Conservation (phyloP, 495 filamentous ascomycete genomes). For the Bathelium albidoporum region DNA sequence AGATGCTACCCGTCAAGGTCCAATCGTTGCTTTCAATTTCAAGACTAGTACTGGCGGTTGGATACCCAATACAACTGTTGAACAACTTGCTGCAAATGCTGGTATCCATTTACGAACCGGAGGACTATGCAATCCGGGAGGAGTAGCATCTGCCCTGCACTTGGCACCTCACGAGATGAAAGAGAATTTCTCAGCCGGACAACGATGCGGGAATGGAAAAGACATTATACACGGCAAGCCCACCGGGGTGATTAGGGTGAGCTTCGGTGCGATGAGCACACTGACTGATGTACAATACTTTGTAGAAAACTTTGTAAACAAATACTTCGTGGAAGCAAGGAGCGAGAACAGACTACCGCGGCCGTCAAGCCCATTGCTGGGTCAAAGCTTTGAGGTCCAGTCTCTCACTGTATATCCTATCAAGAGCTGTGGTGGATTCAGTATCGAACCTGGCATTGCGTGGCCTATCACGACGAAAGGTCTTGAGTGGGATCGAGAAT, state of each 20-base stretch:
- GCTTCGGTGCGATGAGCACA: conserved; percentile 82
- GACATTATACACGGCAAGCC: conserved; percentile 76
- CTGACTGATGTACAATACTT: conserved; percentile 62
- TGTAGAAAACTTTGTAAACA: conserved; percentile 52
- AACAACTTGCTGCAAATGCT: conserved; percentile 68
- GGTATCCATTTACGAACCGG: conserved; percentile 76
- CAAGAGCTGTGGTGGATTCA: conserved; percentile 74
- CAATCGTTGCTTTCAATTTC: conserved; percentile 78
- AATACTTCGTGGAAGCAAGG: conserved; percentile 54
- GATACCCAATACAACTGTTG: conserved; percentile 73
- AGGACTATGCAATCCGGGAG: conserved; percentile 84
- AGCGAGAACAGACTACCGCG: conserved; percentile 8
- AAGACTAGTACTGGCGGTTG: conserved; percentile 54
- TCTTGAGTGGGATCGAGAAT: conserved; percentile 85
- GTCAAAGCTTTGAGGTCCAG: conserved; percentile 25
- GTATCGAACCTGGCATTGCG: conserved; percentile 47
- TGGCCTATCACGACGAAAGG: conserved; percentile 76
- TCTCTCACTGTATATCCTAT: conserved; percentile 53
- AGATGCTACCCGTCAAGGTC: conserved; percentile 48
- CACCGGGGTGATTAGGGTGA: conserved; percentile 75
- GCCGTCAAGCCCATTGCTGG: conserved; percentile 17
- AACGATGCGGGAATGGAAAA: conserved; percentile 55
- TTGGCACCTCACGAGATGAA: conserved; percentile 70
- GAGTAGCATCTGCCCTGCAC: conserved; percentile 56
- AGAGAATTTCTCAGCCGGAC: conserved; percentile 67